Evolutionary conservation across 2,329 filamentous ascomycete genomes (phyloP).

Genomic region (Parasarocladium wereldwijsianum): DNA sequence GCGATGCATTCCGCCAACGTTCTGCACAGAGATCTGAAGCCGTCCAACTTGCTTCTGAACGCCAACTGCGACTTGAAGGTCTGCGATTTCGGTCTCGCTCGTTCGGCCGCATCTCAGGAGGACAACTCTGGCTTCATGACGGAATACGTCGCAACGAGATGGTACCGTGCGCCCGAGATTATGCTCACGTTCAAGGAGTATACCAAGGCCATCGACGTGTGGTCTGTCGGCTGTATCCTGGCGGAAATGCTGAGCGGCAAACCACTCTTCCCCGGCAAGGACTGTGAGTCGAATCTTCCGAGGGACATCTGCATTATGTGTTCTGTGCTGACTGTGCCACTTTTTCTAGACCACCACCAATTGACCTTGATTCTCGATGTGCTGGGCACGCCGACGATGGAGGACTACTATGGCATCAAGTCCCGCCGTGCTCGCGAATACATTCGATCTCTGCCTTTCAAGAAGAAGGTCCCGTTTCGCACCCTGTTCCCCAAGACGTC

Average conservation of each 20-base stretch:
- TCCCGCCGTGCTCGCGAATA: constrained; percentile 94
- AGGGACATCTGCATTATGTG: too few relatives aligned
- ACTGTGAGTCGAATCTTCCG: constrained; percentile 60
- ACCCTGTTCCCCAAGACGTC: constrained; percentile 98
- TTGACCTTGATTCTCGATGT: constrained; percentile 94
- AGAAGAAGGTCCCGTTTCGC: constrained; percentile 99
- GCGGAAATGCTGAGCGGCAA: constrained; percentile 99
- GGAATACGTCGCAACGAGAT: constrained; percentile 97
- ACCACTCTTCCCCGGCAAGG: constrained; percentile 94
- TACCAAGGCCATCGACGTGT: constrained; percentile 98
- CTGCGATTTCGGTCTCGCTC: constrained; percentile 92
- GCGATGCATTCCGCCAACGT: constrained; percentile 99
- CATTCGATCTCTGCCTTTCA: constrained; percentile 94
- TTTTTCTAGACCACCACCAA: constrained; percentile 77
- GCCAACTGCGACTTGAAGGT: constrained; percentile 99
- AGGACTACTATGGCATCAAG: constrained; percentile 99
- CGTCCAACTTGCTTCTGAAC: constrained; percentile 90
- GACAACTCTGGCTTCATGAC: constrained; percentile 99
- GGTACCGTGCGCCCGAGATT: constrained; percentile 98
- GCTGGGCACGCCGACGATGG: constrained; percentile 96
- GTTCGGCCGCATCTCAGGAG: constrained; percentile 90
- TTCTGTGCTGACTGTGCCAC: background rate
- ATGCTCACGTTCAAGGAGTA: constrained; percentile 99
- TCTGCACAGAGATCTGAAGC: constrained; percentile 91
- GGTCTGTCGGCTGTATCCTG: constrained; percentile 96